Percentiles rank a stretch among this genome's conserved stretches.
These are phyloP conservation scores for Ophiostoma novo-ulmi DNA, from an alignment of 2,329 filamentous ascomycete species.

Conservation along the genomic window DNA sequence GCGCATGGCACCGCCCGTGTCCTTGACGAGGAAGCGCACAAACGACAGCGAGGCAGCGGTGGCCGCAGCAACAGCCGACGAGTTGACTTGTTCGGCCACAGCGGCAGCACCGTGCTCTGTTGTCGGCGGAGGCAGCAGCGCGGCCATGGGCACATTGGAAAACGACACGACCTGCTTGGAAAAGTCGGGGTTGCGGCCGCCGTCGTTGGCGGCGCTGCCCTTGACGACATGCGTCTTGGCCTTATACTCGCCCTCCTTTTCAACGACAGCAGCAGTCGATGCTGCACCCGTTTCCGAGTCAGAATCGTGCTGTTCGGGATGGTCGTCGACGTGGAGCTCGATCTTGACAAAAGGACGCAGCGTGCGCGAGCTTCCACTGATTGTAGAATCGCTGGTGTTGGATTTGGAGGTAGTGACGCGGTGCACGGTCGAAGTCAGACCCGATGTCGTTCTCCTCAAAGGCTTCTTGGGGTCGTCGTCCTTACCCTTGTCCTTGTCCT, in stretches of 20 bases:
- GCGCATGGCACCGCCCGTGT: conserved; percentile 64
- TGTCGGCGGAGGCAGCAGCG: conserved; percentile 14
- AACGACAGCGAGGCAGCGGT: conserved; percentile 67
- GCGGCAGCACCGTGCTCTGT: neutral
- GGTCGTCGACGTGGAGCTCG: conserved; percentile 72
- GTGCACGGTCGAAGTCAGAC: neutral
- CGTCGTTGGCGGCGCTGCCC: conserved; percentile 37
- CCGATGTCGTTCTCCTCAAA: neutral
- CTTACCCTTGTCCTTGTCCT: neutral
- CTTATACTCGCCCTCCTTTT: conserved; percentile 53
- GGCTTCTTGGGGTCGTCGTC: neutral
- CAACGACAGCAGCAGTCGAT: conserved; percentile 42
- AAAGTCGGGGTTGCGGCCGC: conserved; percentile 60
- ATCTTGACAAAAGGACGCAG: conserved; percentile 80
- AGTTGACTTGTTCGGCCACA: neutral
- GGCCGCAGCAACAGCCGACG: conserved; percentile 36
- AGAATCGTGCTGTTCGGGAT: conserved; percentile 6
- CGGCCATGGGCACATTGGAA: conserved; percentile 42
- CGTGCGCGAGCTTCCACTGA: conserved; percentile 28
- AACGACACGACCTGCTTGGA: conserved; percentile 55
- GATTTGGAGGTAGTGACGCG: neutral
- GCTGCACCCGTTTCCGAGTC: conserved; percentile 34
- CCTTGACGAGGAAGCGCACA: conserved; percentile 77
- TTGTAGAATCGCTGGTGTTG: neutral
- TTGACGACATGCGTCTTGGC: conserved; percentile 40